Percentiles rank a stretch among this genome's conserved stretches.
Evolutionary conservation across 306 rosid genomes (phyloP).

Genomic region (Canavalia ensiformis): DNA sequence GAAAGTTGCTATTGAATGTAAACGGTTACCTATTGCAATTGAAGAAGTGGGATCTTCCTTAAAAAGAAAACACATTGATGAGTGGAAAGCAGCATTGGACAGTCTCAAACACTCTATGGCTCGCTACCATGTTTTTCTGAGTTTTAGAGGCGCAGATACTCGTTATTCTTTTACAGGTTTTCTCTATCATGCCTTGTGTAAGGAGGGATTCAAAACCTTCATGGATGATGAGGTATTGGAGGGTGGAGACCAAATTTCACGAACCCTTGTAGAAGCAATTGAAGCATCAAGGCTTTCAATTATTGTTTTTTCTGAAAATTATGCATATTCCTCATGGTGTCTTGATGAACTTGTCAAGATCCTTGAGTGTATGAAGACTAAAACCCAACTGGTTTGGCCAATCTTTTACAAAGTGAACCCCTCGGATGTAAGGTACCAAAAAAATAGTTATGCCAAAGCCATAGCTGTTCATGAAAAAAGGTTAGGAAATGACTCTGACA

Average conservation of each 20-base stretch:
- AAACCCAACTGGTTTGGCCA: conserved; percentile 30
- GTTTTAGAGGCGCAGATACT: not conserved
- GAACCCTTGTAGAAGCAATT: not conserved
- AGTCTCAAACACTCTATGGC: not conserved
- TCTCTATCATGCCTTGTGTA: not conserved
- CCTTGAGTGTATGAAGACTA: not conserved
- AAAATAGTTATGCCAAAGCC: not conserved
- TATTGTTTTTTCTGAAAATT: conserved; percentile 24
- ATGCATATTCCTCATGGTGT: conserved; percentile 1
- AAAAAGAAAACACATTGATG: not conserved
- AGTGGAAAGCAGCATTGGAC: not conserved
- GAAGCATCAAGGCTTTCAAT: conserved; percentile 34
- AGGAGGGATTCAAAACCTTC: conserved; percentile 1
- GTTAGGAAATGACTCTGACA: not conserved
- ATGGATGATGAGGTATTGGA: not conserved
- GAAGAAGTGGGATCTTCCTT: not conserved
- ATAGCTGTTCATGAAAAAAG: conserved; percentile 1
- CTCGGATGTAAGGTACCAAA: not conserved
- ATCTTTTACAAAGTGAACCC: conserved; percentile 32
- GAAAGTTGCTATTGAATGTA: not conserved
- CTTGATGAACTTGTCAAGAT: conserved; percentile 31
- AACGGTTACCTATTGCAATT: not conserved
- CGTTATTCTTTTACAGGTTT: not conserved
- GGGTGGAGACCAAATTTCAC: not conserved
- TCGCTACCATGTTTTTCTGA: not conserved